Base-by-base conservation (phyloP, 2,329 filamentous ascomycete species). In the Sordariomycetes sp. region DNA sequence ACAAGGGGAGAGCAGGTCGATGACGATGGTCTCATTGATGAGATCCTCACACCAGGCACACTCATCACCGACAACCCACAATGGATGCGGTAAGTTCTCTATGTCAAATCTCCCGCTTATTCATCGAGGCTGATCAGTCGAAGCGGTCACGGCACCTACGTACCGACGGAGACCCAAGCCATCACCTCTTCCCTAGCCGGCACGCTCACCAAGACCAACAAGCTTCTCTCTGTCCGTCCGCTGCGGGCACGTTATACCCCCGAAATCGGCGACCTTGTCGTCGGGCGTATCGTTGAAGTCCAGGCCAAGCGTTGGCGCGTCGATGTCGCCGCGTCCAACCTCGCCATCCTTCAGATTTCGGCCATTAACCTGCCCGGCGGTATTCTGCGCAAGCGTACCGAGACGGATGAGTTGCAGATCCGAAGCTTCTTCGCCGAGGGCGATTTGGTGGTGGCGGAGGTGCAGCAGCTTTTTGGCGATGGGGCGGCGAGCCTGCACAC, bases 331-430 rank as follows among this genome's bases (percentile, higher is more conserved):
- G 86, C 86, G 17, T 81, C 86, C 0, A 77, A 94, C 50, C 40
- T 95, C 6, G 90, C 92, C 4, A 74, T 80, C 30, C 70, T 98
- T 8, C 86, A 87, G 14, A 77, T 98, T 28, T 85, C 79, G 35
- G 82, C 83, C 40, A 96, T 98, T 61, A 98, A 98, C 55, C 67
- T 98, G 3, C 92, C 92, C 0, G 92, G 92, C 37, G 92, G 92
- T 21, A 94, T 94, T 43, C 68, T 95, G 48, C 77, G 92, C 38
- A 84, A 90, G 53, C 73, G 92, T 44, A 98, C 92, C 19, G 88
- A 90, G 50, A 93, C 92, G 12, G 92, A 98, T 58, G 92, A 96
- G 65, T 70, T 98, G 49, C 92, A 96, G 61, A 96, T 98, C 59
- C 78, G 92, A 33, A 86, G 79, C n/a, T 98, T 95, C 61, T 96